phyloP scores from a whole-genome alignment of 306 rosid species.

The Coriaria nepalensis region DNA sequence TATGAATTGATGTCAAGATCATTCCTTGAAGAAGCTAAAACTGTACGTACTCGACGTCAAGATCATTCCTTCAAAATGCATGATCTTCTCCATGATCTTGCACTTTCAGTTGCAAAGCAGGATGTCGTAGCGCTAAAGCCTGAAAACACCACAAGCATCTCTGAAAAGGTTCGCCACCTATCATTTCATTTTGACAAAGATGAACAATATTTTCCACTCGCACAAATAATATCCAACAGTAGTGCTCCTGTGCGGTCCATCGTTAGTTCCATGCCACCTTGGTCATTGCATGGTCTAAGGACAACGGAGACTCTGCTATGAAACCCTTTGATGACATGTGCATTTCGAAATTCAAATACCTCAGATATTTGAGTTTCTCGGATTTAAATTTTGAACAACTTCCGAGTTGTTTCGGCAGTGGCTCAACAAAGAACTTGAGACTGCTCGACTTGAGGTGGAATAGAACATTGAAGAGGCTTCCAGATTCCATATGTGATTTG shows the following conservation, averaged over 20 bases:
- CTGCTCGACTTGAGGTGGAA: conserved; percentile 6
- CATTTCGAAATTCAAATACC: neutral
- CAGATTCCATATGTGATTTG: conserved; percentile 4
- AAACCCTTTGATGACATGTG: neutral
- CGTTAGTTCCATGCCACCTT: no score
- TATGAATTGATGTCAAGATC: conserved; percentile 7
- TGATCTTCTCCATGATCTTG: conserved; percentile 2
- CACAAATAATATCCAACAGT: neutral
- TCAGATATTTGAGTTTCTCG: conserved; percentile 1
- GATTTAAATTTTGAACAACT: neutral
- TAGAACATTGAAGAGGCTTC: conserved; percentile 2
- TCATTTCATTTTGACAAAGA: no score
- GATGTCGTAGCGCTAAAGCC: no score
- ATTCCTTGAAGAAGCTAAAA: conserved; percentile 1
- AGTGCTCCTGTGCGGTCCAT: no score
- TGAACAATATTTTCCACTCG: no score
- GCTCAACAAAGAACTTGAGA: neutral
- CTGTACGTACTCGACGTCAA: conserved; percentile 3
- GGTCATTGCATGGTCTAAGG: no score
- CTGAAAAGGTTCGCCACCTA: no score
- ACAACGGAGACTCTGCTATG: no score
- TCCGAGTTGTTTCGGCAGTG: conserved; percentile 6
- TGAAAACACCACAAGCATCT: no score
- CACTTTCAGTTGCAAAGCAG: neutral
- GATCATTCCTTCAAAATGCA: conserved; percentile 7